These are phyloP conservation scores for Globisporangium apiculatum DNA, from an alignment of 352 stramenopile species.

Conservation along the genomic window DNA sequence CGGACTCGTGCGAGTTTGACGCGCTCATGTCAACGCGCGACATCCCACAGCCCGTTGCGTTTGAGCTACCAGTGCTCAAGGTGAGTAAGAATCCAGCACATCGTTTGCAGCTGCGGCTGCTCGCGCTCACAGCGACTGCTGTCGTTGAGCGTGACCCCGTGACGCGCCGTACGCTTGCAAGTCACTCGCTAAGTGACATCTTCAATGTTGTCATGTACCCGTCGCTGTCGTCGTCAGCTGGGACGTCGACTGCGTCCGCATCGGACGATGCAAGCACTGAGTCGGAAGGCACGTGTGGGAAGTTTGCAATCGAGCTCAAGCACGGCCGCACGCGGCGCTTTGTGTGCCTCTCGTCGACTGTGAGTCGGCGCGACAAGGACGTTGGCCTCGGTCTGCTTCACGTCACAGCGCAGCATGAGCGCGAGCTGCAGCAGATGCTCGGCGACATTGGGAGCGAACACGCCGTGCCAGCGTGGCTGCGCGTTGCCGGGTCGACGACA, in stretches of 20 bases:
- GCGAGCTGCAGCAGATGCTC: slow-evolving; percentile 65
- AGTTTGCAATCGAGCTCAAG: slow-evolving; percentile 84
- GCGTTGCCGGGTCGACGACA: slow-evolving; percentile 64
- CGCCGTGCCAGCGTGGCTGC: slow-evolving; percentile 54
- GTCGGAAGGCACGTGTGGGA: slow-evolving; percentile 57
- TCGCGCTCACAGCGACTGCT: slow-evolving; percentile 59
- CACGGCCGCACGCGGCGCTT: slow-evolving; percentile 72
- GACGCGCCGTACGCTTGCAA: slow-evolving; percentile 60
- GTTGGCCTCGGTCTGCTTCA: slow-evolving; percentile 64
- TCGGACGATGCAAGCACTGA: slow-evolving; percentile 24
- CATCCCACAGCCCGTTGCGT: slow-evolving; percentile 72
- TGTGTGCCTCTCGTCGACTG: slow-evolving; percentile 58
- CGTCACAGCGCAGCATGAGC: slow-evolving; percentile 43
- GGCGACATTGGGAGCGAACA: slow-evolving; percentile 63
- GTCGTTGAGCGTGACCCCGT: slow-evolving; percentile 74
- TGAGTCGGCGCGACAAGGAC: slow-evolving; percentile 61
- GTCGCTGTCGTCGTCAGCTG: slow-evolving; percentile 47
- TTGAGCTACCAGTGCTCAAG: slow-evolving; percentile 82
- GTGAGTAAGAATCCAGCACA: slow-evolving; percentile 76
- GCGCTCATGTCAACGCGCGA: slow-evolving; percentile 67
- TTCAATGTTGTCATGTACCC: slow-evolving; percentile 87
- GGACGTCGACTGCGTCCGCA: slow-evolving; percentile 26
- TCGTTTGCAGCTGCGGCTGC: slow-evolving; percentile 63
- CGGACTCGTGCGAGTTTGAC: slow-evolving; percentile 80
- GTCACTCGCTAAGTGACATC: slow-evolving; percentile 64